These are phyloP conservation scores for Diaporthe capsici DNA, from an alignment of 2,329 filamentous ascomycete genomes.

Conservation along the genomic window DNA sequence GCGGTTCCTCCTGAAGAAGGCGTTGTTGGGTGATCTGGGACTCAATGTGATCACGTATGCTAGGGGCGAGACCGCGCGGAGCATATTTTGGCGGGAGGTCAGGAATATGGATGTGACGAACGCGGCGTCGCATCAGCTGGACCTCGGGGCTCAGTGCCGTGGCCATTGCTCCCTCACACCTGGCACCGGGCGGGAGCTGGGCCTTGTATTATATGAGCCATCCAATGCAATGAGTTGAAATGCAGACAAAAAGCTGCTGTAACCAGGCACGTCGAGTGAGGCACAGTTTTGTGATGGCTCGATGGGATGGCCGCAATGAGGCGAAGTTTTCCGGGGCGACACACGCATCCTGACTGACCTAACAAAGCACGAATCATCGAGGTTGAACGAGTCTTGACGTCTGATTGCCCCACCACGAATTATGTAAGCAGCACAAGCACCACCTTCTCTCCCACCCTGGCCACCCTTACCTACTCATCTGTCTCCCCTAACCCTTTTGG, in stretches of 20 bases:
- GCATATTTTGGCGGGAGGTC: constrained; percentile 38
- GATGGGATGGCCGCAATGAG: no score
- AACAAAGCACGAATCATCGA: constrained; percentile 10
- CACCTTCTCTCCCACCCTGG: no score
- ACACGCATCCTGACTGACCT: neutral
- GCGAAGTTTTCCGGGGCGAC: neutral
- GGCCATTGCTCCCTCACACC: constrained; percentile 25
- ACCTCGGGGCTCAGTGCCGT: constrained; percentile 33
- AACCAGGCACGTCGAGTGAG: no score
- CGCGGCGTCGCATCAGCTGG: constrained; percentile 24
- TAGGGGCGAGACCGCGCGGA: constrained; percentile 8
- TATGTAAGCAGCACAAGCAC: neutral
- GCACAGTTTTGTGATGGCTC: neutral
- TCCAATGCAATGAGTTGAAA: neutral
- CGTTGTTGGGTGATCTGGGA: constrained; percentile 33
- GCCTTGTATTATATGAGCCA: neutral
- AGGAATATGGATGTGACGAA: constrained; percentile 40
- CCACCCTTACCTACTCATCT: neutral
- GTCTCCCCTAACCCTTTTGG: neutral
- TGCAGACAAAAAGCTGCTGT: no score
- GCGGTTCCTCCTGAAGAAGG: neutral
- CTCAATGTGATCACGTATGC: constrained; percentile 30
- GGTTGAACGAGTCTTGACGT: constrained; percentile 7
- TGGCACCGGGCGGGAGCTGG: neutral
- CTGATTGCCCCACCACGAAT: neutral